phyloP scores from a whole-genome alignment of 2,329 filamentous ascomycete species.

The Fusarium cyanostomum region DNA sequence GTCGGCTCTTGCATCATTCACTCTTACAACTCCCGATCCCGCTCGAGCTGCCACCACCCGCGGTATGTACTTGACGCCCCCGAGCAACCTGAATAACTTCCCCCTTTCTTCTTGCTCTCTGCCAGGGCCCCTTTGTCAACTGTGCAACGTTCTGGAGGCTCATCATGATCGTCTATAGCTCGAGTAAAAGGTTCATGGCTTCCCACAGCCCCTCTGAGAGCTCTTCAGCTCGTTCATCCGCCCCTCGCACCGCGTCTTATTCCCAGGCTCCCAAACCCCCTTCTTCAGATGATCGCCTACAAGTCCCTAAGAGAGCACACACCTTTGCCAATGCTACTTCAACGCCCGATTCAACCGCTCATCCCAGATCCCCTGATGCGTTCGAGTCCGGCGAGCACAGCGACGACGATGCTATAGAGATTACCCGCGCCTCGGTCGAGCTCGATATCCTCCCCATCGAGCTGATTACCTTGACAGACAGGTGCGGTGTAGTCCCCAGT shows the following conservation, averaged over 20 bases:
- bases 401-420: slow-evolving; percentile 58
- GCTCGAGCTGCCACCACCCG: slow-evolving; percentile 12
- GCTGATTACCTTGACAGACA: slow-evolving; percentile 87
- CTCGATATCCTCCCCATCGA: slow-evolving; percentile 94
- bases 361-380: slow-evolving; percentile 53
- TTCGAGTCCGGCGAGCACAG: slow-evolving; percentile 59
- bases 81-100: slow-evolving; percentile 9
- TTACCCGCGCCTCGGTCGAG: slow-evolving; percentile 68
- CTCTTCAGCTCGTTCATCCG: slow-evolving; percentile 44
- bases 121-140: not conserved
- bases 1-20: slow-evolving; percentile 40
- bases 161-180: slow-evolving; percentile 44
- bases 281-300: slow-evolving; percentile 44
- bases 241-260: slow-evolving; percentile 46
- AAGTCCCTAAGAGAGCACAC: slow-evolving; percentile 56
- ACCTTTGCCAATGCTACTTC: slow-evolving; percentile 55
- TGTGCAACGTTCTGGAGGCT: slow-evolving; percentile 25
- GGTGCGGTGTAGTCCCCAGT: slow-evolving; percentile 60
- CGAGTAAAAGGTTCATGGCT: slow-evolving; percentile 47
- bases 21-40: slow-evolving; percentile 20
- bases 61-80: slow-evolving; percentile 30
- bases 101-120: not conserved
- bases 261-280: slow-evolving; percentile 35
- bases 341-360: slow-evolving; percentile 36
- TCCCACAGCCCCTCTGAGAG: slow-evolving; percentile 44